Evolutionary conservation across 192 early-diverging fungal genomes (phyloP).

Genomic region (Spizellomyces sp.): DNA sequence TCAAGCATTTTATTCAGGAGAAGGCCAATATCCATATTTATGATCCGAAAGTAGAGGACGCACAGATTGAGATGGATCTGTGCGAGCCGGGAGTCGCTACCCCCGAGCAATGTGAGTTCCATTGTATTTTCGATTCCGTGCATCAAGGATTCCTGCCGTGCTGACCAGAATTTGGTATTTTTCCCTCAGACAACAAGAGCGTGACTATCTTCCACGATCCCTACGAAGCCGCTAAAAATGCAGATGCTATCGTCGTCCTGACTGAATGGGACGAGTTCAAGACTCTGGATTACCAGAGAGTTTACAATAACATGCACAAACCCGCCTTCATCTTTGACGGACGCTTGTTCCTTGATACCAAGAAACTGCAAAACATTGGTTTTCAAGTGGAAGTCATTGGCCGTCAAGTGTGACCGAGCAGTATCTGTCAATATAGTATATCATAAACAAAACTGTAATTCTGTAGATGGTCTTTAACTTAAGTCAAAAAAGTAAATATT

Average conservation of each 20-base stretch:
- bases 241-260: slow-evolving; percentile 78
- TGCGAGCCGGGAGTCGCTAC: slow-evolving; percentile 33
- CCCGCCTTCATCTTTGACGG: slow-evolving; percentile 92
- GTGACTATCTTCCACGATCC: slow-evolving; percentile 65
- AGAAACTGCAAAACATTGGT: slow-evolving; percentile 71
- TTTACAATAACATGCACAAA: slow-evolving; percentile 75
- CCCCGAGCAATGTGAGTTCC: slow-evolving; percentile 38
- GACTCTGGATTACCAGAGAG: slow-evolving; percentile 66
- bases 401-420: slow-evolving; percentile 1
- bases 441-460: not conserved
- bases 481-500: too few species aligned
- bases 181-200: slow-evolving; percentile 56
- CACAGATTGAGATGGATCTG: slow-evolving; percentile 31
- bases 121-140: not conserved
- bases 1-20: slow-evolving; percentile 77
- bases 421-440: not conserved
- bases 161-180: not conserved
- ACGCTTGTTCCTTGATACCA: slow-evolving; percentile 73
- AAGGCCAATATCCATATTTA: slow-evolving; percentile 78
- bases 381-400: slow-evolving; percentile 58
- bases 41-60: slow-evolving; percentile 80
- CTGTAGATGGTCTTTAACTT: too few species aligned
- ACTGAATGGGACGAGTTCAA: slow-evolving; percentile 95
- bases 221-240: slow-evolving; percentile 70
- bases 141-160: not conserved